Evolutionary conservation across 352 stramenopile genomes (phyloP).

Genomic region (Saprolegnia parasitica): DNA sequence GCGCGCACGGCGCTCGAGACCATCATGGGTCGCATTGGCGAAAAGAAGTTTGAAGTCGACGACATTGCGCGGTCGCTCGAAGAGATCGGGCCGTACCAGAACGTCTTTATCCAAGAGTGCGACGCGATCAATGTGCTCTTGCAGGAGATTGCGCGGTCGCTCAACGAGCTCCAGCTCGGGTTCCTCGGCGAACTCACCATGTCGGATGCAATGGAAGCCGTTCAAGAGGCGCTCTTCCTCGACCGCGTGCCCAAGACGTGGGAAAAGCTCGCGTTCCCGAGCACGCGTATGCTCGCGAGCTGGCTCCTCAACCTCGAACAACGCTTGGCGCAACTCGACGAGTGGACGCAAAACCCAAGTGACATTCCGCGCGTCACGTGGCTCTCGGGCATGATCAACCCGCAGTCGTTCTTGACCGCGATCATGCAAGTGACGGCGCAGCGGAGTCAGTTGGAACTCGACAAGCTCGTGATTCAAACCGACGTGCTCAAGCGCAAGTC

Average conservation of each 20-base stretch:
- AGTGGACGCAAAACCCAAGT: conserved; percentile 94
- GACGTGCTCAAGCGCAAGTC: conserved; percentile 94
- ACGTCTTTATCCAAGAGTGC: conserved; percentile 98
- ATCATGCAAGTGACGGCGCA: conserved; percentile 98
- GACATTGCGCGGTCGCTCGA: conserved; percentile 92
- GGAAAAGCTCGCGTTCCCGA: conserved; percentile 94
- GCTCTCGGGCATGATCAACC: conserved; percentile 93
- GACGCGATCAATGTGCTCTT: conserved; percentile 96
- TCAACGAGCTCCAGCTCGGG: conserved; percentile 95
- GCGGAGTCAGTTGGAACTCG: conserved; percentile 95
- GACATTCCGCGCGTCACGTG: conserved; percentile 96
- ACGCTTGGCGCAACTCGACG: conserved; percentile 91
- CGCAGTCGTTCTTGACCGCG: conserved; percentile 95
- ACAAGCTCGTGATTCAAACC: conserved; percentile 96
- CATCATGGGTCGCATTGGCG: conserved; percentile 92
- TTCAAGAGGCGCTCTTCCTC: conserved; percentile 92
- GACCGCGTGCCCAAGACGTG: conserved; percentile 91
- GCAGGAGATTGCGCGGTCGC: conserved; percentile 91
- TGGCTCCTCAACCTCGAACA: conserved; percentile 93
- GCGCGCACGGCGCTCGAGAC: conserved; percentile 87
- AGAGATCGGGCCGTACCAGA: conserved; percentile 93
- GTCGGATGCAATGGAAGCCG: conserved; percentile 95
- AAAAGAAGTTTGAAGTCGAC: conserved; percentile 97
- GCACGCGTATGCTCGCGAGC: conserved; percentile 79
- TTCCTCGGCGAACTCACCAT: conserved; percentile 97